Base-by-base conservation (phyloP, 2,329 filamentous ascomycete genomes). In the Laburnicola sp. region DNA sequence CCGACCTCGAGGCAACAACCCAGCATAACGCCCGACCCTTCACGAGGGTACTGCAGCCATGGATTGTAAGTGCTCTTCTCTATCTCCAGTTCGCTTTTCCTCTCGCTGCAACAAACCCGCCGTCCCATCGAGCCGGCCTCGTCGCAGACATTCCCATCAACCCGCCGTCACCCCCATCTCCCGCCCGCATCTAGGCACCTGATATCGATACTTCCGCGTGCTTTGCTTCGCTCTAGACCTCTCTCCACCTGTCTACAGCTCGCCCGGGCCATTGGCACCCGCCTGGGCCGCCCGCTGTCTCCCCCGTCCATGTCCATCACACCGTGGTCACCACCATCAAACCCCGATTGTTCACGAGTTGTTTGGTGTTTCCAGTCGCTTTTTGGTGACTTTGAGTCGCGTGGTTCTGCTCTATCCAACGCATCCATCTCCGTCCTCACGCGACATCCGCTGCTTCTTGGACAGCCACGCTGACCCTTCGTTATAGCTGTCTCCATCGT, bases 401-500 rank as follows among this genome's bases (percentile, higher is more conserved):
- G 69, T 75, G 66, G 51, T 59, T 62, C 53, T 34, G 65, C 66
- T 61, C 68, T 72, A 64, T 62, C 56, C 62, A 66, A 62, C 62
- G 62, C 68, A 68, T 59, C 60, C 64, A 53, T 62, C 73, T 66
- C 69, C 62, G 58, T 56, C 59, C 62, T 56, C 56, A 53, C 49
- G 58, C 64, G 66, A 66, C 65, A 51, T 59, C 54, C 61, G 57
- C 59, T 58, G 57, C 59, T 58, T 63, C 53, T 58, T 55, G 59
- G 70, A 60, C 60, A 65, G 71, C 70, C 56, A 53, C 64, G 71
- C 76, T 79, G 71, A 77, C 74, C 63, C 69, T 73, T 67, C 72
- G 56, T 53, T 58, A 22, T 16, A 84, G 82, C 80, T 77, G 80
- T 80, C 80, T 84, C 82, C 80, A 79, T 81, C 79, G 76, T 79